Percentiles rank a stretch among this genome's conserved stretches.
Evolutionary conservation across 257 asterid species (phyloP).

Genomic region (Penstemon davidsonii): DNA sequence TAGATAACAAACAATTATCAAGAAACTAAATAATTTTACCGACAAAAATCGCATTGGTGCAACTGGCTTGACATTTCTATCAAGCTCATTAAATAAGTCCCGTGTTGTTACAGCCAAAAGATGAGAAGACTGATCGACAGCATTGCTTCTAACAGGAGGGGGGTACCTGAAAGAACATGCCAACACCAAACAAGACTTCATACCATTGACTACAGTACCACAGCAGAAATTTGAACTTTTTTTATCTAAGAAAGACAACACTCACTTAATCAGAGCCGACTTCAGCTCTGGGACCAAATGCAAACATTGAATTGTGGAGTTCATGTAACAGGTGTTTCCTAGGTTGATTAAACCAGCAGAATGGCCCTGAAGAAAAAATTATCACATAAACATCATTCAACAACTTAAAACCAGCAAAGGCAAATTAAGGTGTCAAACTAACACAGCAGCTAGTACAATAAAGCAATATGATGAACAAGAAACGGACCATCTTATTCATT

Average conservation of each 20-base stretch:
- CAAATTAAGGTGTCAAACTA: constrained; percentile 15
- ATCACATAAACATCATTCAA: constrained; percentile 22
- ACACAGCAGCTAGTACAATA: constrained; percentile 10
- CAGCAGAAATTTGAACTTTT: constrained; percentile 10
- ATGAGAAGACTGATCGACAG: constrained; percentile 84
- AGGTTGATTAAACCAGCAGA: constrained; percentile 92
- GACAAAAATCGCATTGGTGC: constrained; percentile 90
- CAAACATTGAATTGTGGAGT: constrained; percentile 94
- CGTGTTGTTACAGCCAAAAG: constrained; percentile 83
- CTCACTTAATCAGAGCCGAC: constrained; percentile 77
- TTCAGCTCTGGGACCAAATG: constrained; percentile 96
- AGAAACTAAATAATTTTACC: constrained; percentile 48
- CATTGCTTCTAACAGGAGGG: constrained; percentile 59
- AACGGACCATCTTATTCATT: no score
- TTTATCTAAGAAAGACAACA: constrained; percentile 27
- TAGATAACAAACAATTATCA: constrained; percentile 5
- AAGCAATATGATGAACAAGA: background rate
- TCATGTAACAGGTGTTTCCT: constrained; percentile 98
- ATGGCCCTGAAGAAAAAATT: constrained; percentile 68
- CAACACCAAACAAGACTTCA: constrained; percentile 19
- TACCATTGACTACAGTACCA: constrained; percentile 19
- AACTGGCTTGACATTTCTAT: constrained; percentile 87
- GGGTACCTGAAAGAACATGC: constrained; percentile 61
- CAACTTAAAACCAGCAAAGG: constrained; percentile 12
- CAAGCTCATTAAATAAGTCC: constrained; percentile 83